These are phyloP conservation scores for Sporothrix phasma DNA, from an alignment of 2,329 filamentous ascomycete species.

Conservation along the genomic window DNA sequence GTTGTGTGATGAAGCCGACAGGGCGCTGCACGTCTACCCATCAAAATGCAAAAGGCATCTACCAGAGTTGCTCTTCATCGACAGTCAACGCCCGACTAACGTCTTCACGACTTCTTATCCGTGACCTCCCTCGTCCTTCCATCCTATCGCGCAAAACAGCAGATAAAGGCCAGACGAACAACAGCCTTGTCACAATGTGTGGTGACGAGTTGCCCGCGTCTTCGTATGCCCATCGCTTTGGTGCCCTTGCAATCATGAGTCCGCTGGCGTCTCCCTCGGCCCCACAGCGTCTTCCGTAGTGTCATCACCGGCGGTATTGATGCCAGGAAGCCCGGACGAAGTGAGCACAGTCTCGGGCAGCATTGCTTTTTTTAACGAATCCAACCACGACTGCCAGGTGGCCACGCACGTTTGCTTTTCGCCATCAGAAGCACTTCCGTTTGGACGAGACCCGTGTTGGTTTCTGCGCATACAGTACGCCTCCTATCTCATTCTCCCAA, in stretches of 20 bases:
- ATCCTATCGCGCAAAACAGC: not conserved
- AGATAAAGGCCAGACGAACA: not conserved
- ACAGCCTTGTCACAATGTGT: conserved; percentile 13
- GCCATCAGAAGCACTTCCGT: not conserved
- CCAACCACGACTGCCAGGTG: conserved; percentile 14
- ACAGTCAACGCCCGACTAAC: too few species aligned
- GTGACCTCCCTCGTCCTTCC: not conserved
- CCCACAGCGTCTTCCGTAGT: not conserved
- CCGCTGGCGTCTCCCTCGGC: not conserved
- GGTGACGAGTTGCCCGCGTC: conserved; percentile 13
- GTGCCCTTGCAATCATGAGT: conserved; percentile 17
- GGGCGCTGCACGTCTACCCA: too few species aligned
- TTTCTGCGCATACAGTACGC: conserved; percentile 16
- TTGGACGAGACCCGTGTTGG: not conserved
- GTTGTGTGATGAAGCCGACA: not conserved
- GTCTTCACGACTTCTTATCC: too few species aligned
- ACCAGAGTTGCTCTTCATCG: too few species aligned
- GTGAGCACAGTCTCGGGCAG: conserved; percentile 8
- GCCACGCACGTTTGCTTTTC: conserved; percentile 18
- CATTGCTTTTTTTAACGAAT: conserved; percentile 18
- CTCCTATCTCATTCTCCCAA: too few species aligned
- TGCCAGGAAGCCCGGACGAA: not conserved
- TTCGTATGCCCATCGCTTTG: conserved; percentile 14
- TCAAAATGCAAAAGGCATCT: not conserved
- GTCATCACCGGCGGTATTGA: not conserved